Evolutionary conservation across 768 basidiomycete genomes (phyloP).

Genomic region (Harrya chromipes): DNA sequence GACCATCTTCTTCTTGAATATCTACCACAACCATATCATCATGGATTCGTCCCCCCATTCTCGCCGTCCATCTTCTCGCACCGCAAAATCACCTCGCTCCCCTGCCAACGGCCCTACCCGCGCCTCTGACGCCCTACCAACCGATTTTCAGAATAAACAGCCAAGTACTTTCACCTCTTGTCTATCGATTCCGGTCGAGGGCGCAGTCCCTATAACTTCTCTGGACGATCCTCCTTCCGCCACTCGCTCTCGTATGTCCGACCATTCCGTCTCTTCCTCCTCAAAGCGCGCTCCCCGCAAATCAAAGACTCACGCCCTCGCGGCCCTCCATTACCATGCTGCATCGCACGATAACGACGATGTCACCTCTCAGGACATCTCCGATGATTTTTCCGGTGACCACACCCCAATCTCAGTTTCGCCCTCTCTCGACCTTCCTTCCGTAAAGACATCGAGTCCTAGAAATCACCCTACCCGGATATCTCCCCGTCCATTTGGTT

Average conservation of each 20-base stretch:
- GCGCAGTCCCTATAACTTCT: slow-evolving; percentile 60
- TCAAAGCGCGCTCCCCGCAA: slow-evolving; percentile 78
- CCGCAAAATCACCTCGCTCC: slow-evolving; percentile 60
- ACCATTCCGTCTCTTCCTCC: slow-evolving; percentile 40
- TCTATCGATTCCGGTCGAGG: slow-evolving; percentile 75
- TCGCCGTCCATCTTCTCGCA: slow-evolving; percentile 60
- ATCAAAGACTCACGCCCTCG: slow-evolving; percentile 86
- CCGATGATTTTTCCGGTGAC: slow-evolving; percentile 48
- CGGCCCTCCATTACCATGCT: slow-evolving; percentile 68
- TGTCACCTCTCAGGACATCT: slow-evolving; percentile 35
- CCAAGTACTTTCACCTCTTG: slow-evolving; percentile 57
- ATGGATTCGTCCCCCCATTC: slow-evolving; percentile 43
- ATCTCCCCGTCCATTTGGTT: slow-evolving; percentile 71
- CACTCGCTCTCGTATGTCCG: slow-evolving; percentile 32
- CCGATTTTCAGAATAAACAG: slow-evolving; percentile 49
- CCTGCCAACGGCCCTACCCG: slow-evolving; percentile 43
- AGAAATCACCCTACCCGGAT: slow-evolving; percentile 38
- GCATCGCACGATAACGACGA: slow-evolving; percentile 55
- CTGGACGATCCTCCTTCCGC: slow-evolving; percentile 39
- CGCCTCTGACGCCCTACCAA: slow-evolving; percentile 42
- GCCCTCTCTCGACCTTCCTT: slow-evolving; percentile 60
- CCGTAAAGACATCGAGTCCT: slow-evolving; percentile 66
- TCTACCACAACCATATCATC: slow-evolving; percentile 36
- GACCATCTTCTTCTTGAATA: slow-evolving; percentile 15
- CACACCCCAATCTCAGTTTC: slow-evolving; percentile 60